Conservation (phyloP, 2,329 filamentous ascomycete species). For the Elsinoe perseae region DNA sequence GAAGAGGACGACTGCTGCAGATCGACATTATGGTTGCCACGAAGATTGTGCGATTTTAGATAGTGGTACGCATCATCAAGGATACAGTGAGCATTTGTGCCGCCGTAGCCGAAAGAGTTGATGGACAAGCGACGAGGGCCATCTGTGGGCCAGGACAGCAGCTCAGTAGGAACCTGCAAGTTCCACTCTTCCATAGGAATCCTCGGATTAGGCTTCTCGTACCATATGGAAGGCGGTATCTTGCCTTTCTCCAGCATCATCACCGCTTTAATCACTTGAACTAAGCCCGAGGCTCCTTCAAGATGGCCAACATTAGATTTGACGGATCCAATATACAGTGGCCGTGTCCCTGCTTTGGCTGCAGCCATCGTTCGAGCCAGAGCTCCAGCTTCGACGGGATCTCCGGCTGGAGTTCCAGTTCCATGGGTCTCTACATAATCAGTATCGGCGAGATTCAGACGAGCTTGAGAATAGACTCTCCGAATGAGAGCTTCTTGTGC, state of each 20-base stretch:
- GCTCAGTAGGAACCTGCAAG: constrained; percentile 19
- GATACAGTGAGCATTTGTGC: constrained; percentile 26
- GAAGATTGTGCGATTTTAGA: background rate
- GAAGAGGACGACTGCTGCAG: background rate
- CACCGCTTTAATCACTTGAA: constrained; percentile 24
- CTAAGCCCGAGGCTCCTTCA: constrained; percentile 23
- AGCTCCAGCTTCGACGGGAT: constrained; percentile 24
- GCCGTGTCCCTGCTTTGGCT: background rate
- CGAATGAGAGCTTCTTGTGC: constrained; percentile 34
- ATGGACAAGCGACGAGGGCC: constrained; percentile 15
- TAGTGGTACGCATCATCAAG: constrained; percentile 18
- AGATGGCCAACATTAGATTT: constrained; percentile 26
- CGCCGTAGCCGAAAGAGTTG: constrained; percentile 26
- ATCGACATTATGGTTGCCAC: background rate
- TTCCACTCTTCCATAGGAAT: constrained; percentile 25
- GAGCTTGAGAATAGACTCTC: constrained; percentile 31
- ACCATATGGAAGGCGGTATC: constrained; percentile 25
- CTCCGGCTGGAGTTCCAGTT: constrained; percentile 24
- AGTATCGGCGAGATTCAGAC: constrained; percentile 25
- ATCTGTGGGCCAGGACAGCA: constrained; percentile 27
- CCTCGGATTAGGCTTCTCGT: constrained; percentile 22
- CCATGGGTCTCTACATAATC: constrained; percentile 24
- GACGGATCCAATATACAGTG: constrained; percentile 23
- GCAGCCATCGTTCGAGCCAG: constrained; percentile 15
- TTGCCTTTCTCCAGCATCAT: constrained; percentile 24